Evolutionary conservation across 768 basidiomycete genomes (phyloP), one percentile per base, ranked within the genome.

Genomic region (Tylopilus plumbeoviolaceoides): DNA sequence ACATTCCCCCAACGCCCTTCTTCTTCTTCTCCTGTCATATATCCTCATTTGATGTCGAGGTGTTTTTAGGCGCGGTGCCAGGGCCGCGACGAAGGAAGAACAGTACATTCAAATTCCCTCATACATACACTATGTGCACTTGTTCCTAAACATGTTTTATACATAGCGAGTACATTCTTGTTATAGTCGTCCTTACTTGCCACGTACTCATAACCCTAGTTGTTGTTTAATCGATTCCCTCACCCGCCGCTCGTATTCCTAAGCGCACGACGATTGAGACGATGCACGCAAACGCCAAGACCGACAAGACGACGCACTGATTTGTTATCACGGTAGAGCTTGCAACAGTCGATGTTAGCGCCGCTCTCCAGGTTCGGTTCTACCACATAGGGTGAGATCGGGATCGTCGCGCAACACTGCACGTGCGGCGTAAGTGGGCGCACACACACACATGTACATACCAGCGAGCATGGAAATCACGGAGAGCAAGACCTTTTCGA

Each of bases 281-380:
- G n/a, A n/a, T n/a, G n/a, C n/a, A 23, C 23, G 5, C n/a, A 23
- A 23, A 23, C 3, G 23, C 4, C 23, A 23, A 23, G 23, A 23
- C 3, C 33, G 20, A 28, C 17, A 14, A 0, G 35, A 3, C 14
- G 11, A 14, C 77, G 57, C 53, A 82, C 79, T 59, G 76, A 72
- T 54, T 79, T 82, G 68, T 97, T 85, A 58, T 97, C 95, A 54
- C 95, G 81, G 69, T 95, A 98, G 51, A 98, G 74, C 73, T 98
- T 98, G 77, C 93, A 95, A 65, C 94, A 95, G 72, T 95, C 87
- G 57, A 99, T 89, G 73, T 97, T 98, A 47, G 97, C 97, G 18
- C 94, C 94, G 54, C 90, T 93, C 72, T 99, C 97, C 44, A 98
- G 78, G 71, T 99, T 99, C 25, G 97, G 97, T 74, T 98, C 95